Percentiles rank a stretch among this genome's conserved stretches.
Evolutionary conservation across 495 filamentous ascomycete genomes (phyloP).

Genomic region (Trichoderma virens): DNA sequence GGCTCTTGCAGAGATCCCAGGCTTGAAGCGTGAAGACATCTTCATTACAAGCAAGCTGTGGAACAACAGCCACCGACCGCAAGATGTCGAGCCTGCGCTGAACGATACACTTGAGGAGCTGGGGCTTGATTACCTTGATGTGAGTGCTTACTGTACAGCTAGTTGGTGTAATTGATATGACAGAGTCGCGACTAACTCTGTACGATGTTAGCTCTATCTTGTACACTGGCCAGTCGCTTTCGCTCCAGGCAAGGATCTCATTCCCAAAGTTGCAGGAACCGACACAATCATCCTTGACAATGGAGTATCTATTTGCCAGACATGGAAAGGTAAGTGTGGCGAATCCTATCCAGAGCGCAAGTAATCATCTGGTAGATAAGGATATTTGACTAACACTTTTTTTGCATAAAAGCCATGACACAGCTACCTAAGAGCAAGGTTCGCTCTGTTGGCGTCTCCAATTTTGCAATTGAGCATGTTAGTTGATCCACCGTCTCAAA

Average conservation of each 20-base stretch:
- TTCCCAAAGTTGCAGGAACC: slow-evolving; percentile 34
- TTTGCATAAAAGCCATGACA: slow-evolving; percentile 26
- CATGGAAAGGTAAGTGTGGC: slow-evolving; percentile 31
- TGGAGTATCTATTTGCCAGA: slow-evolving; percentile 42
- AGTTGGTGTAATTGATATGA: too few relatives aligned
- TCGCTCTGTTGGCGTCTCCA: slow-evolving; percentile 44
- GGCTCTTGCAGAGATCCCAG: not conserved
- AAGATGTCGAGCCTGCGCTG: slow-evolving; percentile 28
- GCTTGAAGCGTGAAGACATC: slow-evolving; percentile 43
- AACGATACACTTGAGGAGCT: slow-evolving; percentile 20
- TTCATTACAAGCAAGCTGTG: slow-evolving; percentile 44
- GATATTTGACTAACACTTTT: not conserved
- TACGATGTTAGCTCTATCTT: slow-evolving; percentile 7
- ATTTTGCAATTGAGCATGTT: slow-evolving; percentile 39
- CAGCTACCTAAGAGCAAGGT: slow-evolving; percentile 44
- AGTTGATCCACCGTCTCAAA: slow-evolving; percentile 12
- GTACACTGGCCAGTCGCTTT: slow-evolving; percentile 8
- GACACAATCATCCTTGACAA: slow-evolving; percentile 36
- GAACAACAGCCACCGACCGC: slow-evolving; percentile 36
- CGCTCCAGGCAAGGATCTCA: slow-evolving; percentile 31
- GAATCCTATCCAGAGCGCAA: too few relatives aligned
- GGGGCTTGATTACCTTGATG: slow-evolving; percentile 1
- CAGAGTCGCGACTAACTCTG: too few relatives aligned
- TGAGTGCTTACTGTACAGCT: not conserved
- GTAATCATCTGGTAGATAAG: not conserved